Evolutionary conservation across 345 rosid genomes (phyloP), one percentile per base, ranked within the genome.

Genomic region (Citrus cavaleriei): DNA sequence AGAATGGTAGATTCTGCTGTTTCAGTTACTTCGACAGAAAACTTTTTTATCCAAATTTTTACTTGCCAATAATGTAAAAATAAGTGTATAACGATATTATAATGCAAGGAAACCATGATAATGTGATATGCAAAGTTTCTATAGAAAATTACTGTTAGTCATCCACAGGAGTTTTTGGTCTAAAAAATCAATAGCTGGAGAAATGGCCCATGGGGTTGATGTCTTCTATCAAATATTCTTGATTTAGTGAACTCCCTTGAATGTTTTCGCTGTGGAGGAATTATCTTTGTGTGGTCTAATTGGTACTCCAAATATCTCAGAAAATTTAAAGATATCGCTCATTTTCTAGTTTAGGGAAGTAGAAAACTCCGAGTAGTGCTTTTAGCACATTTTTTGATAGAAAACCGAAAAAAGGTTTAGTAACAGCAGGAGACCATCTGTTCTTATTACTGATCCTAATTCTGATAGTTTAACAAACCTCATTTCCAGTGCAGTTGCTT

Each of bases 401-500:
- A 32, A 62, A 12, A 51, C 21, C 16, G 21, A 51, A 4, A 51
- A 51, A 51, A 18, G 21, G 57, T 51, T 49, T 51, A 16, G 0
- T 51, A 51, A 30, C 16, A 28, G 34, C 30, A 12, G 21, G 19
- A 24, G 8, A 62, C 35, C 35, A 12, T 62, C 34, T 13, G 34
- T 58, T 38, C 49, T 18, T 74, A 51, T 62, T 74, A 7, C 68
- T 55, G 57, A n/a, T 59, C 73, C 21, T 75, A 27, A 27, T 77
- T 55, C 7, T 42, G 63, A 69, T 34, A 68, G 63, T 70, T 75
- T 89, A 73, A 90, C 80, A 74, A 49, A 76, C 68, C 72, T 70
- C 80, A 40, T 75, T 79, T 82, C 85, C 81, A 69, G 78, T 85
- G 85, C 97, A 95, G 99, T 89, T 95, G 93, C 87, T 84, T 96